phyloP scores from a whole-genome alignment of 345 rosid species.

The Mercurialis annua region DNA sequence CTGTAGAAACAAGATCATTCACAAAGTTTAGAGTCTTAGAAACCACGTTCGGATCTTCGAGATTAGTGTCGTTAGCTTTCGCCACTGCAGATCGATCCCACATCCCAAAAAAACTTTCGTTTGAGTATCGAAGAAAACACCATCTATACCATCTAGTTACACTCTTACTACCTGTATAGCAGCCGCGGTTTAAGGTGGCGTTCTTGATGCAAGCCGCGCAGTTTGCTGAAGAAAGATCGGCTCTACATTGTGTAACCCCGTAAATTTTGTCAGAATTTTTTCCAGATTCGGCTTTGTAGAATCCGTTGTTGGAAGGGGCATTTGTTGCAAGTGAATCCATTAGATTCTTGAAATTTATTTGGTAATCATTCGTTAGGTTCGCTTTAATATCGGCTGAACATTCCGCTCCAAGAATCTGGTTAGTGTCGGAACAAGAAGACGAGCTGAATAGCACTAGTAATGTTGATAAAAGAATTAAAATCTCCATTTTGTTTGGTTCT shows the following conservation, averaged over 20 bases:
- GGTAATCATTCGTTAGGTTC: constrained; percentile 22
- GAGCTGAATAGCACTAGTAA: constrained; percentile 10
- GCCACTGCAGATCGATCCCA: constrained; percentile 34
- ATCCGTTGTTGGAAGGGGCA: constrained; percentile 29
- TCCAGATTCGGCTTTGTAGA: constrained; percentile 25
- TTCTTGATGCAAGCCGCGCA: constrained; percentile 35
- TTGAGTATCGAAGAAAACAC: constrained; percentile 39
- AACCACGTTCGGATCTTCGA: constrained; percentile 34
- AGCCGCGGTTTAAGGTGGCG: constrained; percentile 11
- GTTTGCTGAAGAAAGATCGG: constrained; percentile 26
- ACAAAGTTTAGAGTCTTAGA: constrained; percentile 28
- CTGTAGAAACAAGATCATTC: constrained; percentile 26
- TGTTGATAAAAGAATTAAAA: constrained; percentile 10
- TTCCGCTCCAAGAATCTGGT: constrained; percentile 15
- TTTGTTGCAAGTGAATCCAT: constrained; percentile 24
- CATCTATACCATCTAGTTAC: constrained; percentile 33
- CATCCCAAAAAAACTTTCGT: constrained; percentile 28
- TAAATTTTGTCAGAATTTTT: constrained; percentile 24
- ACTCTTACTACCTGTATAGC: constrained; percentile 23
- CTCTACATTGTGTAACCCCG: constrained; percentile 42
- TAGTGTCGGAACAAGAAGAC: constrained; percentile 29
- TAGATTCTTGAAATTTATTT: constrained; percentile 24
- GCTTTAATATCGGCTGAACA: constrained; percentile 30
- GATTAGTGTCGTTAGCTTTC: constrained; percentile 25
- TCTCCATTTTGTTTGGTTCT: constrained; percentile 3